These are phyloP conservation scores for Thamnidium elegans DNA, from an alignment of 192 early-diverging fungal genomes.

Conservation along the genomic window DNA sequence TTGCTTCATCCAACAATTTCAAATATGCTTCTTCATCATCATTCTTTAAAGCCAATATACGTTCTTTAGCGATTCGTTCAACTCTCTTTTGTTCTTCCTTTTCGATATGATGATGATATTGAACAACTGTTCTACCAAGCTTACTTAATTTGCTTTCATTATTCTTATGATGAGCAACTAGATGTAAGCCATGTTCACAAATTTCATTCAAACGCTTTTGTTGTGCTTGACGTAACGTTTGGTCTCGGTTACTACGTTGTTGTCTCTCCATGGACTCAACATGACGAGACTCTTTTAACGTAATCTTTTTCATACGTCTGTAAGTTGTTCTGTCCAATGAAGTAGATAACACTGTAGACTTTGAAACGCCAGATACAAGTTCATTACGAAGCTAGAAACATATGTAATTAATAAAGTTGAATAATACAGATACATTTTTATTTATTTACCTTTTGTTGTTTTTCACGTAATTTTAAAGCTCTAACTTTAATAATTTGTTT, in stretches of 20 bases:
- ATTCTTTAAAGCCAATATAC: constrained; percentile 92
- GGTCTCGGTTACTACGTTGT: constrained; percentile 82
- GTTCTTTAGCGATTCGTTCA: constrained; percentile 85
- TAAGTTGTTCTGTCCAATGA: constrained; percentile 74
- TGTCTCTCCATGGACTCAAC: constrained; percentile 91
- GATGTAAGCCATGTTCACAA: constrained; percentile 67
- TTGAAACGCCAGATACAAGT: constrained; percentile 68
- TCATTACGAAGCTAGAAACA: constrained; percentile 60
- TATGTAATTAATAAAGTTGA: not conserved
- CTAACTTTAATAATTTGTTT: constrained; percentile 86
- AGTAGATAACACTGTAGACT: constrained; percentile 76
- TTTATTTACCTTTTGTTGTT: constrained; percentile 63
- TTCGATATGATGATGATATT: constrained; percentile 78
- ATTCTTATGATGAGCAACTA: constrained; percentile 64
- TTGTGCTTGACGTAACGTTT: constrained; percentile 81
- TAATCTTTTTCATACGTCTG: constrained; percentile 79
- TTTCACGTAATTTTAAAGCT: constrained; percentile 70
- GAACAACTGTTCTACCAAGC: constrained; percentile 73
- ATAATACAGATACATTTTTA: not conserved
- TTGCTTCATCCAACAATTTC: constrained; percentile 90
- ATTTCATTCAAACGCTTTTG: constrained; percentile 76
- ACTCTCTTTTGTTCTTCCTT: constrained; percentile 93
- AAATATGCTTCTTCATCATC: constrained; percentile 98
- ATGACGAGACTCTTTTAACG: constrained; percentile 78
- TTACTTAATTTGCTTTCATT: constrained; percentile 66